phyloP scores from a whole-genome alignment of 2,329 filamentous ascomycete genomes.

The Tolypocladium amazonense region DNA sequence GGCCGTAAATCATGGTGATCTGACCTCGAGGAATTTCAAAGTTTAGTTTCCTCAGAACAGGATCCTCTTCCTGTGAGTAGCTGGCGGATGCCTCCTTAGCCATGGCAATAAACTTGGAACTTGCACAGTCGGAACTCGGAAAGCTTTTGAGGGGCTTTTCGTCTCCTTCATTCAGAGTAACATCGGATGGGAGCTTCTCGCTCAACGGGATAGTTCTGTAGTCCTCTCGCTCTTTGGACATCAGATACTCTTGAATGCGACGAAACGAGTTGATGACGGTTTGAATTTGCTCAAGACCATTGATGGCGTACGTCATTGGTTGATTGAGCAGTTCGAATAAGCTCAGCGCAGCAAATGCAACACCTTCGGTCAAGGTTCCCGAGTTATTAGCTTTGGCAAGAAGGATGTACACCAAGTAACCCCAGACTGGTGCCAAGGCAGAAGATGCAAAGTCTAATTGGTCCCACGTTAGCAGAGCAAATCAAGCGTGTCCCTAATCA shows the following conservation, averaged over 20 bases:
- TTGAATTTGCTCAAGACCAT: constrained; percentile 10
- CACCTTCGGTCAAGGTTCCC: constrained; percentile 8
- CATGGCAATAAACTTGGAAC: not conserved
- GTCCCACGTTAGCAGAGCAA: not conserved
- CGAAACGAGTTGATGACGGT: constrained; percentile 10
- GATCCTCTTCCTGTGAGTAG: constrained; percentile 3
- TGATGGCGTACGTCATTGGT: constrained; percentile 8
- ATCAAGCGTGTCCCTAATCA: not conserved
- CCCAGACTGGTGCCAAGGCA: constrained; percentile 10
- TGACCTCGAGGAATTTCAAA: constrained; percentile 6
- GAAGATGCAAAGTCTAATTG: constrained; percentile 5
- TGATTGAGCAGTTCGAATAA: constrained; percentile 10
- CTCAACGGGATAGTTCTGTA: not conserved
- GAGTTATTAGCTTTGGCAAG: constrained; percentile 5
- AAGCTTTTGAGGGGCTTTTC: not conserved
- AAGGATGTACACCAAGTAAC: constrained; percentile 7
- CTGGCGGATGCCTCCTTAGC: constrained; percentile 3
- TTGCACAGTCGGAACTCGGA: not conserved
- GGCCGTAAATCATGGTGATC: constrained; percentile 12
- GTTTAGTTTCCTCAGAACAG: constrained; percentile 3
- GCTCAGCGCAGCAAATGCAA: constrained; percentile 10
- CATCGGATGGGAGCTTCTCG: not conserved
- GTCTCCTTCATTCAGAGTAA: not conserved
- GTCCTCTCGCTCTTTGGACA: constrained; percentile 8
- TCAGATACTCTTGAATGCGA: constrained; percentile 11